A percentile compares a stretch with the other conserved stretches of the same genome.
These are phyloP conservation scores for Salix suchowensis DNA, from an alignment of 345 rosid species.

Conservation along the genomic window DNA sequence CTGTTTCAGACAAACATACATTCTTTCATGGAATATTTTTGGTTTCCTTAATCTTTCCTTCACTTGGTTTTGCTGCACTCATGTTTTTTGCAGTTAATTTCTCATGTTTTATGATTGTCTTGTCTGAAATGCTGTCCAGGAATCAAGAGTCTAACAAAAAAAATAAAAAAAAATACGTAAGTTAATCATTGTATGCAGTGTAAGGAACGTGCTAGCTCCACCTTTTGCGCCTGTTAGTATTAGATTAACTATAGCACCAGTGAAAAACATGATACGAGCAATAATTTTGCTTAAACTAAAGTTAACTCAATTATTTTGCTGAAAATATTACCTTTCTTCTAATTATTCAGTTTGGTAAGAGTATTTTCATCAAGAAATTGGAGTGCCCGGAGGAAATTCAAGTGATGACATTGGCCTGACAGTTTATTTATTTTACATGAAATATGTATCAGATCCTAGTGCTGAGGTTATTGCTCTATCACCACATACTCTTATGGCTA, in stretches of 20 bases:
- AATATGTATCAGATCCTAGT: conserved; percentile 25
- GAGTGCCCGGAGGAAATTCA: no score
- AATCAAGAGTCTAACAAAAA: background rate
- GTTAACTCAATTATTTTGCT: background rate
- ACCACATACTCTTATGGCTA: conserved; percentile 20
- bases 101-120: background rate
- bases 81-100: background rate
- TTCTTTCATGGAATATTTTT: conserved; percentile 12
- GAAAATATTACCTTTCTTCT: background rate
- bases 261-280: background rate
- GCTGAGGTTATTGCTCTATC: conserved; percentile 39
- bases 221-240: background rate
- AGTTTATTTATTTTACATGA: background rate
- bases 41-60: background rate
- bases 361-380: no score
- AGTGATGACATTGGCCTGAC: no score
- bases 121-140: background rate
- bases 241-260: background rate
- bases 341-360: no score
- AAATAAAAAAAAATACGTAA: background rate
- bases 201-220: background rate
- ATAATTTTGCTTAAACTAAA: background rate
- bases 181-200: no score
- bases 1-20: conserved; percentile 22
- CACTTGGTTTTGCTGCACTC: background rate